These are phyloP conservation scores for Cladosporium halotolerans DNA, from an alignment of 2,329 filamentous ascomycete genomes.

Conservation along the genomic window DNA sequence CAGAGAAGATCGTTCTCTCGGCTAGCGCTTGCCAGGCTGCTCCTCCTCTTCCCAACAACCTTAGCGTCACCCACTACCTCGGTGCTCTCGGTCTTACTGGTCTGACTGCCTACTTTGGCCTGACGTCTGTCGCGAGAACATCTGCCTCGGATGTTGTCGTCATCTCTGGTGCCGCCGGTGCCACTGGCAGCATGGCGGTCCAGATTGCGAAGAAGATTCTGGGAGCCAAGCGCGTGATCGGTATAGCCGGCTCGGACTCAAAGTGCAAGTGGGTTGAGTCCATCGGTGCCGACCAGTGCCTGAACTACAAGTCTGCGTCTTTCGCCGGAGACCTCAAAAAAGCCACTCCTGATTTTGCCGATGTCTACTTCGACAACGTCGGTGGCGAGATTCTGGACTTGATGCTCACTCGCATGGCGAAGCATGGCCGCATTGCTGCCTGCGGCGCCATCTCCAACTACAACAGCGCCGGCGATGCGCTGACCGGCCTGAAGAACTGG, in stretches of 20 bases:
- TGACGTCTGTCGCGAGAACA: constrained; percentile 36
- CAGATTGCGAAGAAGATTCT: constrained; percentile 49
- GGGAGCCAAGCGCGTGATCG: constrained; percentile 41
- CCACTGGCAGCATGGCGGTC: constrained; percentile 44
- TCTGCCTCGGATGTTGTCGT: constrained; percentile 41
- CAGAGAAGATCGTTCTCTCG: constrained; percentile 37
- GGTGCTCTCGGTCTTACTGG: constrained; percentile 40
- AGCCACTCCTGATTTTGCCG: constrained; percentile 43
- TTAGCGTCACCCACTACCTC: constrained; percentile 40
- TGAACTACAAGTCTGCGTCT: constrained; percentile 48
- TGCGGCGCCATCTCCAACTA: constrained; percentile 67
- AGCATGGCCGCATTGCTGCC: constrained; percentile 58
- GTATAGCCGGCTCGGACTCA: constrained; percentile 47
- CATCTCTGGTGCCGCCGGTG: constrained; percentile 44
- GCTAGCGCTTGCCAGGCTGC: constrained; percentile 24
- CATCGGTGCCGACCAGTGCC: constrained; percentile 48
- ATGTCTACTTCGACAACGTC: constrained; percentile 71
- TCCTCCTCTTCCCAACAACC: constrained; percentile 25
- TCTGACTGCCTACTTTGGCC: constrained; percentile 45
- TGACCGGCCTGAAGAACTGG: constrained; percentile 32
- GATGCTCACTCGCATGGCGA: constrained; percentile 58
- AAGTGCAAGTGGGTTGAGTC: constrained; percentile 48
- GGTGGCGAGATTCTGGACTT: constrained; percentile 65
- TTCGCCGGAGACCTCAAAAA: constrained; percentile 44
- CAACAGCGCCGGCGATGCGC: constrained; percentile 46